Evolutionary conservation across 2,329 filamentous ascomycete genomes (phyloP), one percentile per base, ranked within the genome.

Genomic region (Scytalidium lignicola): DNA sequence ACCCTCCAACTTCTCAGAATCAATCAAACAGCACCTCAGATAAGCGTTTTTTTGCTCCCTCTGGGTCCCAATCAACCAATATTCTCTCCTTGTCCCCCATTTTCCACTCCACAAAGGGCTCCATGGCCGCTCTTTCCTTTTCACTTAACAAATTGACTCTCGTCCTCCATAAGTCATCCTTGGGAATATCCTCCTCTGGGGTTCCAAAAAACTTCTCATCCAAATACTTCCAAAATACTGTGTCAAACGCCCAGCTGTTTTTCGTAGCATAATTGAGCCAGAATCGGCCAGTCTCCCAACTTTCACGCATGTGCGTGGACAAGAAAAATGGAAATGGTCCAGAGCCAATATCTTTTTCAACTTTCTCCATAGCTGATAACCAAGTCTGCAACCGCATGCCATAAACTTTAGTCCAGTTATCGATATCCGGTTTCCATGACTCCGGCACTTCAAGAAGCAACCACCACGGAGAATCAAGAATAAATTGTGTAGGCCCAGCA

Each of bases 191-290:
- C 1, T 26, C 40, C 20, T 50, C 50, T n/a, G n/a, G n/a, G 55
- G 55, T 1, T 44, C 66, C 67, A 48, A 67, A 70, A 47, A 63
- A 67, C 1, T 50, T 55, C 48, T 63, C 52, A 49, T 71, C 65
- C n/a, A 71, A 49, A 53, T 51, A 65, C 46, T 58, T 66, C 68
- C 67, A 71, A 48, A 49, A 71, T 6, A 70, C 52, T 10, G 55
- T 54, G 47, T 72, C 68, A 53, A 71, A 69, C 0, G 61, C 65
- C 64, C 65, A 70, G 47, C 65, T 68, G 37, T 67, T 68, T 43
- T 65, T 63, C 3, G 62, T 64, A 2, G 62, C 67, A 23, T 68
- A 68, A 46, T 58, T 64, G n/a, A 69, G 19, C 62, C 62, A 62
- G 54, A 65, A 69, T 1, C 56, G 53, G 9, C 58, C 50, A 3